Base-by-base conservation (phyloP, 2,329 filamentous ascomycete species). In the Calonectria henricotiae region DNA sequence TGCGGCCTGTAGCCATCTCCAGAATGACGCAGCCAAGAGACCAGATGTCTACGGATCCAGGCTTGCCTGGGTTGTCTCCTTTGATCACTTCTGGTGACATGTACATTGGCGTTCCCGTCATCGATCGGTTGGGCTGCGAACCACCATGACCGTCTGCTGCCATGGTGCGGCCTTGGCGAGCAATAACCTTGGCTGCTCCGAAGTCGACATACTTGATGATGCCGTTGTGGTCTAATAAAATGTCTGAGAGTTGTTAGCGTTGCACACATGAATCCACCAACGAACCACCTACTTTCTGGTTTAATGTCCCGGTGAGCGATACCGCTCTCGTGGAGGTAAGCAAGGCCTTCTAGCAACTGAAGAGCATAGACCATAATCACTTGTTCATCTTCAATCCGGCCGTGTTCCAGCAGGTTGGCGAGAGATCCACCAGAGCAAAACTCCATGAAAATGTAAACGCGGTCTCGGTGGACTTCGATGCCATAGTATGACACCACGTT, bases 361-460 rank as follows among this genome's bases (percentile, higher is more conserved):
- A 98, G 86, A 30, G 94, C 94, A 81, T 98, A 98, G 47, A 98
- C 96, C 91, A 97, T 97, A 71, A 98, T 96, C 72, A 98, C 95
- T 67, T 95, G 96, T 82, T 99, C 96, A 79, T 98, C 97, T 84
- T 98, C 96, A 73, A 99, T 98, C 46, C 96, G 93, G 13, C 96
- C 96, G 79, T 99, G 96, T 81, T 99, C 96, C 47, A 99, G 87
- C 63, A 99, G 85, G 62, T 90, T 93, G 47, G 96, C 95, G 60
- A 99, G 87, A 17, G 96, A 98, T 23, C 96, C 96, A 62, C 96
- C 96, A 5, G 95, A 97, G 82, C 96, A 99, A 83, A 97, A 98
- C 82, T 99, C 96, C 96, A 99, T 99, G 81, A 99, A 99, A 75
- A 99, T 98, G 83, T 98, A 99, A n/a, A 99, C 96, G 80, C 98